Base-by-base conservation (phyloP, 176 grass and related monocot genomes). In the Alopecurus myosuroides region DNA sequence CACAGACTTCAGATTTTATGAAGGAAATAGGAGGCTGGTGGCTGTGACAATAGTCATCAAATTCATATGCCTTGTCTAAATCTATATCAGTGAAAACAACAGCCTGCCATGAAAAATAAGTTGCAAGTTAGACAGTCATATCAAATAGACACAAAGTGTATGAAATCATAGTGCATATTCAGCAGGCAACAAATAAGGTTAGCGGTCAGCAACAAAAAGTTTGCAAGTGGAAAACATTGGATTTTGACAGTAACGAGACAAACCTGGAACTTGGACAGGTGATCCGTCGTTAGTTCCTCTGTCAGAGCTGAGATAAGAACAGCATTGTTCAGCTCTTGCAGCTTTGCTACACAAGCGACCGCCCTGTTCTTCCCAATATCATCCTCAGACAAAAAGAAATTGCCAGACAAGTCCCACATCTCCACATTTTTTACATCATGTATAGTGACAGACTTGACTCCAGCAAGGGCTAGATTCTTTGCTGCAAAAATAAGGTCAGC, bases 381-480 rank as follows among this genome's bases (percentile, higher is more conserved):
- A 31, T 90, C 63, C 68, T 96, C 84, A 7, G 86, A 84, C 11
- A 96, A 73, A 41, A 96, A 91, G 86, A 96, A 96, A 80, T 96
- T 96, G 77, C 50, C 87, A n/a, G 91, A 96, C 66, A 95, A 64
- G 83, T 93, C 94, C 79, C 82, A 92, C 76, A 89, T 85, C 14
- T 93, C 86, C 18, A 89, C 88, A 75, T 82, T 77, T 71, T 88
- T 82, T 1, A 74, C 85, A 62, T 95, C 94, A 70, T 95, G 94
- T 70, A 95, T 61, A 29, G 94, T 93, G 68, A 95, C 55, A 18
- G 94, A 95, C 80, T 87, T 95, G 60, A 93, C 88, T 39, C 93
- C 93, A 19, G 90, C 93, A 86, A 95, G 93, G 84, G 89, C 88
- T 73, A 93, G 84, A 28, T 95, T 95, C 70, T 95, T 95, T 25